Conservation (phyloP, 495 filamentous ascomycete genomes). For the Cetradonia linearis region DNA sequence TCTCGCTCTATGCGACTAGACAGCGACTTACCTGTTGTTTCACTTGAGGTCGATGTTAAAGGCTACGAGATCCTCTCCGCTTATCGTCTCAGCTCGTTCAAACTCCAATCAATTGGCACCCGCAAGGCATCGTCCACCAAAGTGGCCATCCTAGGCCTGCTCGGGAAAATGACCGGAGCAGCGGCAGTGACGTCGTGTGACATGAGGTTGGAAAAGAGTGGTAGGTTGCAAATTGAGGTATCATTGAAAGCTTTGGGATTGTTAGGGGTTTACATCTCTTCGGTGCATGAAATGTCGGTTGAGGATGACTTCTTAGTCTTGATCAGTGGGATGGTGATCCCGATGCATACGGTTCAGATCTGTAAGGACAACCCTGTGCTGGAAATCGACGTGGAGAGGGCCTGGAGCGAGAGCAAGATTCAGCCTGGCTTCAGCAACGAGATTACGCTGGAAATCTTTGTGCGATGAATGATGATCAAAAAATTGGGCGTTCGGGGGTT, state of each 20-base stretch:
- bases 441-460: constrained; percentile 57
- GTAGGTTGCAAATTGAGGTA: constrained; percentile 50
- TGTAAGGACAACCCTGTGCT: constrained; percentile 47
- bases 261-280: constrained; percentile 62
- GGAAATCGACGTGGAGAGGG: constrained; percentile 63
- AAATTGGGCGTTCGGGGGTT: neutral
- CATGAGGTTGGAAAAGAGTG: constrained; percentile 47
- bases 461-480: constrained; percentile 16
- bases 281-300: constrained; percentile 48
- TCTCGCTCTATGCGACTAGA: constrained; percentile 37
- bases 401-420: constrained; percentile 68
- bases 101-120: constrained; percentile 4
- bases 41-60: constrained; percentile 47
- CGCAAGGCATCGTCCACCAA: constrained; percentile 20
- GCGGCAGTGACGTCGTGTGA: constrained; percentile 58
- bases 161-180: constrained; percentile 83
- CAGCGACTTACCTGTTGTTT: constrained; percentile 33
- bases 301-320: constrained; percentile 63
- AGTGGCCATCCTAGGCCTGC: constrained; percentile 64
- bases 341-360: constrained; percentile 47
- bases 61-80: constrained; percentile 79
- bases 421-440: constrained; percentile 77
- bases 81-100: constrained; percentile 44
- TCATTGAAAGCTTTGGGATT: constrained; percentile 72
- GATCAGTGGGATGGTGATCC: constrained; percentile 60